Evolutionary conservation across 495 filamentous ascomycete species (phyloP).

Genomic region (Penicillium dipodomyicola): DNA sequence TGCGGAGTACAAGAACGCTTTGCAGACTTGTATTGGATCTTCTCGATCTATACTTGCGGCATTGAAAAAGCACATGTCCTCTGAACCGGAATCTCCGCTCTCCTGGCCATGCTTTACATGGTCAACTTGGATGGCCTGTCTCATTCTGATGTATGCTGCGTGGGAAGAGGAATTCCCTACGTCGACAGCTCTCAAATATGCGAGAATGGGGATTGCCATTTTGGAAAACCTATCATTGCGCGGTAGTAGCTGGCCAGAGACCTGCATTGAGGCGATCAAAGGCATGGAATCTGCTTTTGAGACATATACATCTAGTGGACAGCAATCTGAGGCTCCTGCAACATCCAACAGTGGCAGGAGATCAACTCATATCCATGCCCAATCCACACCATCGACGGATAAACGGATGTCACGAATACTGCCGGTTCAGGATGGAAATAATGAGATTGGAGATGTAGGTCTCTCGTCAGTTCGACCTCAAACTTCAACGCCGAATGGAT

Average conservation of each 20-base stretch:
- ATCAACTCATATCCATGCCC: background rate
- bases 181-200: constrained; percentile 35
- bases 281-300: constrained; percentile 37
- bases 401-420: background rate
- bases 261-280: constrained; percentile 42
- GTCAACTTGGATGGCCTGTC: constrained; percentile 49
- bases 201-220: constrained; percentile 32
- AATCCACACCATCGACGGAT: background rate
- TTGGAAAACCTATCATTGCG: constrained; percentile 36
- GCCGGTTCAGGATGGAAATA: background rate
- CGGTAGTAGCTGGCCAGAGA: constrained; percentile 42
- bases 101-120: constrained; percentile 50
- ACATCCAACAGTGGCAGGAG: background rate
- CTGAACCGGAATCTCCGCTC: constrained; percentile 27
- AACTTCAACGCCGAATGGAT: background rate
- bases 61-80: constrained; percentile 31
- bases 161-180: constrained; percentile 38
- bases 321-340: background rate
- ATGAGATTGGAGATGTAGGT: background rate
- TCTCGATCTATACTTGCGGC: constrained; percentile 40
- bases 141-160: constrained; percentile 48
- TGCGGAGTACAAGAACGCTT: constrained; percentile 41
- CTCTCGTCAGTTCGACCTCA: background rate
- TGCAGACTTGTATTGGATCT: constrained; percentile 45
- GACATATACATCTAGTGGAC: constrained; percentile 12